Evolutionary conservation across 306 rosid species (phyloP), one percentile per base, ranked within the genome.

Genomic region (Arachis hypogaea): DNA sequence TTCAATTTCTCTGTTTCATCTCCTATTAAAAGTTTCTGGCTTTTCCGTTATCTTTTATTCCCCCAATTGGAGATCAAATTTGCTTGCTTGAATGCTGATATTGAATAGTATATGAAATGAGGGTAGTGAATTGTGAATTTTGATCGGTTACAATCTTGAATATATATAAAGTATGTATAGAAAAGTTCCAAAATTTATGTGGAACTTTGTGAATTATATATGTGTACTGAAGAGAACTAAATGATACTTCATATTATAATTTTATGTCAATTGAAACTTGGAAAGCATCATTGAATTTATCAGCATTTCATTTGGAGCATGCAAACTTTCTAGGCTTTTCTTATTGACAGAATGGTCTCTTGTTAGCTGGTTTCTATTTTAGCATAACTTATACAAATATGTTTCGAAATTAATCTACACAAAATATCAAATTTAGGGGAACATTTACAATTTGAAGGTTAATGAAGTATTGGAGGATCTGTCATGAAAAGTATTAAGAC

Each of bases 401-500:
- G 61, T 71, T 56, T 57, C 64, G 29, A 56, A 47, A 56, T 40
- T 38, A 71, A 33, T 58, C 46, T 36, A 50, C 45, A 45, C 55
- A 46, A 64, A 56, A 45, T 47, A 49, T 29, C 14, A 29, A 18
- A 57, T 43, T 47, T 51, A 49, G 6, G 51, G 58, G 55, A 22
- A 22, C 28, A 22, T 22, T 22, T 22, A 22, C 28, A 22, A 22
- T 22, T 22, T 0, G 28, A 22, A 33, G 49, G 66, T 80, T 49
- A 57, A 76, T 38, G 63, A 77, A 55, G 77, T 63, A 54, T 43
- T 38, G 63, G 72, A 55, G 77, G 68, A 40, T 43, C 69, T 51
- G 38, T 52, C 33, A 40, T 69, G 66, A 72, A 70, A 63, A 77
- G 61, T 73, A 7, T 63, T 7, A 77, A 68, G 74, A 68, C 60